Base-by-base conservation (phyloP, 2,329 filamentous ascomycete species). In the Pseudogymnoascus sp. region DNA sequence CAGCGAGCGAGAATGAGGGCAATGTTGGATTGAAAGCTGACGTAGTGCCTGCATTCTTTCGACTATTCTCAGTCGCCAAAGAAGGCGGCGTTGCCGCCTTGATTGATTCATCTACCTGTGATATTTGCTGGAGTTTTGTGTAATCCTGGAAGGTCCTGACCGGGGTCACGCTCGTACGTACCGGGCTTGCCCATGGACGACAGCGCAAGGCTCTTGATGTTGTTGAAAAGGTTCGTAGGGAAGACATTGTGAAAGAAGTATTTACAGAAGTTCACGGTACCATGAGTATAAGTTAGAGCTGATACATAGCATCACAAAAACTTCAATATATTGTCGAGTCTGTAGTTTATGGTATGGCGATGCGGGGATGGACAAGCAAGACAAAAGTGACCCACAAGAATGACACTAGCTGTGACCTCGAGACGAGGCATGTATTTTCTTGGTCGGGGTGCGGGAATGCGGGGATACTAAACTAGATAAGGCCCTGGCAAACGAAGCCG, bases 1-100 rank as follows among this genome's bases (percentile, higher is more conserved):
- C 89, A 73, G 96, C 89, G 35, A 98, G 84, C 7, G 91, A 93
- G 78, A 97, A 98, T 46, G 86, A 86, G 35, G 90, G 87, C 28
- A 97, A 83, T 0, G 92, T 96, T 26, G 91, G 88, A 79, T 91
- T 92, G 77, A 90, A 89, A 14, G 41, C 19, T 46, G 41, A 11
- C 41, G 19, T 12, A 46, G 41, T 14, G 11, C 19, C 19, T 14
- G 41, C 60, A 70, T 61, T 33, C 65, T 67, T 62, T 68, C 68
- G 24, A 68, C 66, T 16, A 66, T 66, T 31, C 64, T 66, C 59
- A 70, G 19, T 19, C 19, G 19, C 19, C 19, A 19, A 19, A 19
- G 19, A 19, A 19, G 69, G 37, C 70, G 69, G 14, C 70, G 65
- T 19, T 62, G 64, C 19, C 67, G 41, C 19, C 8, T 46, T 24